These are phyloP conservation scores for Aspergillus fumigatus DNA, from an alignment of 2,329 filamentous ascomycete species.

Conservation along the genomic window DNA sequence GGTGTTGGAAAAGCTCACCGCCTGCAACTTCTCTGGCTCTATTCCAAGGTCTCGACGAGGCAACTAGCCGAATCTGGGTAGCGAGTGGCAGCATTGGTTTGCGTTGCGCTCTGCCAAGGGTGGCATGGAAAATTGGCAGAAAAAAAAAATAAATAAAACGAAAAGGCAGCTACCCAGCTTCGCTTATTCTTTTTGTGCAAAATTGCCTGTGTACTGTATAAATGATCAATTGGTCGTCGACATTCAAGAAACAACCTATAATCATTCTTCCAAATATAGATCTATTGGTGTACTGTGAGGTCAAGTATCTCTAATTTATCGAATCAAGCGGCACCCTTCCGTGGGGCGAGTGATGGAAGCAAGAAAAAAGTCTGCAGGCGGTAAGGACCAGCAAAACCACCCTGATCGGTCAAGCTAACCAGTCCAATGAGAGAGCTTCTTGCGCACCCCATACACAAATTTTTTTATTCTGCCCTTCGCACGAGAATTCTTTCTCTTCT, in stretches of 20 bases:
- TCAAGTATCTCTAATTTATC: background rate
- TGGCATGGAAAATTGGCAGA: background rate
- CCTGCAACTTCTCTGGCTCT: background rate
- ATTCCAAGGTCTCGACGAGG: background rate
- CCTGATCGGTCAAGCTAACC: constrained; percentile 13
- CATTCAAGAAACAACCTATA: background rate
- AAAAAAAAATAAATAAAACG: background rate
- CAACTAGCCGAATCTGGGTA: background rate
- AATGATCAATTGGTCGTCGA: background rate
- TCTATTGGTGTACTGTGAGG: background rate
- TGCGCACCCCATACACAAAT: constrained; percentile 21
- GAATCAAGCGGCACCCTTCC: background rate
- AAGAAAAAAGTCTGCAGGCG: constrained; percentile 14
- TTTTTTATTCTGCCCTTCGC: constrained; percentile 22
- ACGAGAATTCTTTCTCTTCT: constrained; percentile 13
- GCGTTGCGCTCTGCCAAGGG: background rate
- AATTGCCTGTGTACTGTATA: background rate
- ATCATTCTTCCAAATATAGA: background rate
- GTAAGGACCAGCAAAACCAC: constrained; percentile 15
- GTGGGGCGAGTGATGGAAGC: background rate
- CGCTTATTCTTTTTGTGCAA: background rate
- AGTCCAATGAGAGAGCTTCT: constrained; percentile 20
- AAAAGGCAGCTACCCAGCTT: background rate
- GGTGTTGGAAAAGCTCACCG: background rate
- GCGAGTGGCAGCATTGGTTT: background rate